Evolutionary conservation across 225 moss, liverwort and hornwort species (phyloP).

Genomic region (Sphagnum contortum): DNA sequence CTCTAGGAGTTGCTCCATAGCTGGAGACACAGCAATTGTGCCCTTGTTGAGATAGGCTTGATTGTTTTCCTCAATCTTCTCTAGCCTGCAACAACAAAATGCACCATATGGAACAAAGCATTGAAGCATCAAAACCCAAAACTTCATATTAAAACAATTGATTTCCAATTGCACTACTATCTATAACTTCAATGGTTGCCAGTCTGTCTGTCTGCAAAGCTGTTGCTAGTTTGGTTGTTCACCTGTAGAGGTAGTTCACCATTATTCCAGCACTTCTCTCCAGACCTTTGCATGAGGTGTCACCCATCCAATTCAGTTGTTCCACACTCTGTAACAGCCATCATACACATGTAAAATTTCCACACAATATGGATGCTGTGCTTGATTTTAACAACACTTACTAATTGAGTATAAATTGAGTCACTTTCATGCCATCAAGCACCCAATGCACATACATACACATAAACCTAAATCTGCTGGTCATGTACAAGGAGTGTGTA

Average conservation of each 20-base stretch:
- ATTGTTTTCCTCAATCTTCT: conserved; percentile 74
- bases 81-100: conserved; percentile 37
- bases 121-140: background rate
- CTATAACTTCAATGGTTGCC: too few relatives aligned
- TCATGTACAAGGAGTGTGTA: too few relatives aligned
- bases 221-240: conserved; percentile 1
- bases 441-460: too few relatives aligned
- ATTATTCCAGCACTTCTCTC: conserved; percentile 75
- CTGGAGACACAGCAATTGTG: conserved; percentile 42
- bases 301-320: conserved; percentile 93
- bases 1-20: conserved; percentile 40
- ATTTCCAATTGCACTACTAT: too few relatives aligned
- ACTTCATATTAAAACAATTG: background rate
- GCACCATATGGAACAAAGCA: background rate
- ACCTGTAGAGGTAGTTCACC: conserved; percentile 97
- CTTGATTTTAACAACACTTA: background rate
- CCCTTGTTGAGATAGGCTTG: conserved; percentile 71
- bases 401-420: background rate
- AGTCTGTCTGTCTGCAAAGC: background rate
- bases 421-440: background rate
- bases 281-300: conserved; percentile 70
- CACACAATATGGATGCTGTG: too few relatives aligned
- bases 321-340: conserved; percentile 60
- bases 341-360: background rate
- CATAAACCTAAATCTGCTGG: too few relatives aligned